Base-by-base conservation (phyloP, 768 basidiomycete species). In the Rhizopogon vesiculosus region DNA sequence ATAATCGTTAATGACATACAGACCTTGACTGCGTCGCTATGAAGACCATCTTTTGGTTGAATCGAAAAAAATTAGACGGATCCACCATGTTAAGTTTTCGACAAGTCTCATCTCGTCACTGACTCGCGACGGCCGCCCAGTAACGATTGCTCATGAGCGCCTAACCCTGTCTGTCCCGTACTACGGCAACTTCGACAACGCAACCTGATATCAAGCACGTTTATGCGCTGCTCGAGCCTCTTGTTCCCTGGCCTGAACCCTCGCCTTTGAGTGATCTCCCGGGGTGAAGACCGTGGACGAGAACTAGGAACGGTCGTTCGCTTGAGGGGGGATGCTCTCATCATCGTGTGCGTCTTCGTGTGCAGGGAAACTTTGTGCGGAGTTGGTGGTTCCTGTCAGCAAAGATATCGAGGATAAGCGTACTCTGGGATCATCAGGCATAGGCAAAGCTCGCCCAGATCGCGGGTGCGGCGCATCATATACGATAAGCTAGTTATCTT, bases 381-480 rank as follows among this genome's bases (percentile, higher is more conserved):
- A 65, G 19, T 15, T 28, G 49, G 38, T 3, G 2, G 56, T 56
- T 1, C 69, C 67, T 1, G 66, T 69, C 42, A 70, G 46, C 50
- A 69, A 54, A 3, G 68, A 70, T 31, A 58, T 65, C 7, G 52
- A 33, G n/a, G 68, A 60, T 15, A 67, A 42, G 19, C 54, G 46
- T 51, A 61, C 57, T 8, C 55, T 55, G 1, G 61, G 62, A 5
- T 57, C 18, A 42, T 54, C 10, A 9, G 62, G 49, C 5, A 45
- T 1, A 42, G 65, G 65, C 4, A 66, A 59, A 28, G 33, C 44
- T 28, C 57, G 52, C 3, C 53, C 49, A 2, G 61, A 61, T 1
- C 86, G 80, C 4, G 88, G 89, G 63, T 87, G 80, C 0, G 89
- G 89, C 0, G 88, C 87, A 29, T 83, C 84, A 62, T 91, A 91